These are phyloP conservation scores for Candida ascalaphidarum DNA, from an alignment of 805 yeast genomes.

Conservation along the genomic window DNA sequence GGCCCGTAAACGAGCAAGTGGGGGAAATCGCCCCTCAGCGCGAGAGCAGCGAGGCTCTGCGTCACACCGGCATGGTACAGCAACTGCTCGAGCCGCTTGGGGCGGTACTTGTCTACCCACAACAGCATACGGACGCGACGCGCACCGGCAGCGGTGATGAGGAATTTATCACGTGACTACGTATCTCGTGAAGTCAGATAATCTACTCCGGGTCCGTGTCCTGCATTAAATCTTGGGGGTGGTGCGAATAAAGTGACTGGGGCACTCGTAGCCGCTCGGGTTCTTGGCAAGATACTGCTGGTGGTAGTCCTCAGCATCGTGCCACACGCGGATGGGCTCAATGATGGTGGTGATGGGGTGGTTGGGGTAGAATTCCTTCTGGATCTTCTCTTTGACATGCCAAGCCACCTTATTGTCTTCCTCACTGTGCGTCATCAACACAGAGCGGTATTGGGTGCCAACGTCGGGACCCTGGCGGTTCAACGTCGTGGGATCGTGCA, in stretches of 20 bases:
- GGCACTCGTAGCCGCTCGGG: slow-evolving; percentile 85
- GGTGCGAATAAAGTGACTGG: slow-evolving; percentile 75
- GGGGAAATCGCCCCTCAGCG: slow-evolving; percentile 78
- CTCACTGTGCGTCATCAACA: slow-evolving; percentile 56
- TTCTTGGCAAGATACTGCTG: slow-evolving; percentile 73
- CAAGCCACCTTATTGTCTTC: slow-evolving; percentile 39
- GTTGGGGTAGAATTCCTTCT: slow-evolving; percentile 68
- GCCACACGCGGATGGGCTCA: slow-evolving; percentile 60
- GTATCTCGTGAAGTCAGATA: too few species aligned
- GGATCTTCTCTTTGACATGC: slow-evolving; percentile 43
- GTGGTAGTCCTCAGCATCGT: slow-evolving; percentile 95
- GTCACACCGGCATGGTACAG: slow-evolving; percentile 65
- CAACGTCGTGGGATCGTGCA: slow-evolving; percentile 88
- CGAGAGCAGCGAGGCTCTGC: slow-evolving; percentile 49
- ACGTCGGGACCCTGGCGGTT: slow-evolving; percentile 80
- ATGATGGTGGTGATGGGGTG: slow-evolving; percentile 62
- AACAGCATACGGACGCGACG: too few species aligned
- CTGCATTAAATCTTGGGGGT: slow-evolving; percentile 34
- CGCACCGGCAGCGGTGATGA: too few species aligned
- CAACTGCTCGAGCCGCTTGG: slow-evolving; percentile 53
- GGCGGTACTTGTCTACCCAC: slow-evolving; percentile 96
- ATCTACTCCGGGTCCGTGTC: too few species aligned
- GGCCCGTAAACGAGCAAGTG: slow-evolving; percentile 93
- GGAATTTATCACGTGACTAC: too few species aligned
- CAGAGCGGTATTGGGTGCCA: slow-evolving; percentile 90